Evolutionary conservation across 2,329 filamentous ascomycete genomes (phyloP), one percentile per base, ranked within the genome.

Genomic region (Tolypocladium endophyticum): DNA sequence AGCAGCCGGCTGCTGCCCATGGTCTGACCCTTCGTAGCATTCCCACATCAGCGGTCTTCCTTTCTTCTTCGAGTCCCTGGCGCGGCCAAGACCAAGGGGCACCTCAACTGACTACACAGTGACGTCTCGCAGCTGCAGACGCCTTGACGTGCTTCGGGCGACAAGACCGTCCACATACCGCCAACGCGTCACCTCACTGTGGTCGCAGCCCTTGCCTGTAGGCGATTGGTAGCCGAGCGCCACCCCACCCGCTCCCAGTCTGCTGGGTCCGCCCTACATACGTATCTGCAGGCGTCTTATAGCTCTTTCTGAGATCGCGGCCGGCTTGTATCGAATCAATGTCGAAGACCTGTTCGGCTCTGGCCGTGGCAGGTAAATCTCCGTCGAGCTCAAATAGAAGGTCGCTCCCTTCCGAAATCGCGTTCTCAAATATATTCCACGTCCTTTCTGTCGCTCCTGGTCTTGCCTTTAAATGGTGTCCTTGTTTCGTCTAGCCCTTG

Each of bases 201-300:
- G 28, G 47, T 16, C 18, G 28, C 47, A 52, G 14, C 20, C 12
- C 35, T 25, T n/a, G 45, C n/a, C 57, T 6, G 28, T 47, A 33
- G 36, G 38, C 16, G 11, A 38, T 36, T 55, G 36, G 20, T n/a
- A 50, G 2, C 30, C 47, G 45, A 54, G 23, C 23, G 35, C 39
- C 57, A 45, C 45, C 47, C 57, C 57, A 59, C 57, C 52, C 53
- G n/a, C 28, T 59, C 28, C 57, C 50, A 47, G 28, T 23, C 23
- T 43, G 57, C 50, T 55, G 57, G 57, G 57, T 45, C 52, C 57
- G 58, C 50, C 41, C 50, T 53, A 18, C 35, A 9, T 11, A 36
- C 6, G 4, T 33, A 8, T 25, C 45, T 50, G 6, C 25, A 20
- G 25, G 25, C 7, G 45, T 50, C 45, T 30, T 52, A 7, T 52